Base-by-base conservation (phyloP, 129 eudicot species). In the Artemisia annua region DNA sequence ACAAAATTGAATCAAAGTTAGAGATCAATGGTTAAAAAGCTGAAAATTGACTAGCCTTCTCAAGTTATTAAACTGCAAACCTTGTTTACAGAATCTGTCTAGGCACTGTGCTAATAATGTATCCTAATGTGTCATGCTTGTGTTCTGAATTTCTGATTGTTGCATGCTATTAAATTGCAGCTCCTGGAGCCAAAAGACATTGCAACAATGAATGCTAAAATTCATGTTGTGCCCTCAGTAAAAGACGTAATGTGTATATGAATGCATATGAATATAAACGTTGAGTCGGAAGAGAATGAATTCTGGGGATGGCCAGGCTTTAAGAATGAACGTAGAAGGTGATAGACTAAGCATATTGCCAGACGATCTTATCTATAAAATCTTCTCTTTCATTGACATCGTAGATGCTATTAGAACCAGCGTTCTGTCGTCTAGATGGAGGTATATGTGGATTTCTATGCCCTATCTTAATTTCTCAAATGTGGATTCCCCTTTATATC, bases 281-380 rank as follows among this genome's bases (percentile, higher is more conserved):
- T 5, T 6, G 44, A 39, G 44, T 39, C 44, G 1, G 7, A 39
- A 5, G 9, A 7, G 7, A 1, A 39, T 39, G 44, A 39, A 5
- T 6, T 39, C 7, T 39, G 44, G 44, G 44, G 7, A 39, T 39
- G 56, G 18, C 7, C 15, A 51, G 12, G 56, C 16, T 2, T 3
- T 10, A 7, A 55, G 60, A 55, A 55, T 15, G 60, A 15, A 55
- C n/a, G 26, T 3, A 17, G 60, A 55, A 55, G 9, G 19, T 55
- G 60, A 55, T 55, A 55, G 60, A 17, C 18, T 55, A 55, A 55
- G 60, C 26, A 55, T 15, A n/a, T 55, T 55, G 60, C 18, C 60
- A n/a, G 26, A 55, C n/a, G 60, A 55, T 15, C 60, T 55, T 16
- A 55, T 55, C 43, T 5, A 32, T 32, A 32, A 32, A 32, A 32